A percentile compares a stretch with the other conserved stretches of the same genome.
Conservation (phyloP, 179 eudicot species). For the Camellia oleifera region DNA sequence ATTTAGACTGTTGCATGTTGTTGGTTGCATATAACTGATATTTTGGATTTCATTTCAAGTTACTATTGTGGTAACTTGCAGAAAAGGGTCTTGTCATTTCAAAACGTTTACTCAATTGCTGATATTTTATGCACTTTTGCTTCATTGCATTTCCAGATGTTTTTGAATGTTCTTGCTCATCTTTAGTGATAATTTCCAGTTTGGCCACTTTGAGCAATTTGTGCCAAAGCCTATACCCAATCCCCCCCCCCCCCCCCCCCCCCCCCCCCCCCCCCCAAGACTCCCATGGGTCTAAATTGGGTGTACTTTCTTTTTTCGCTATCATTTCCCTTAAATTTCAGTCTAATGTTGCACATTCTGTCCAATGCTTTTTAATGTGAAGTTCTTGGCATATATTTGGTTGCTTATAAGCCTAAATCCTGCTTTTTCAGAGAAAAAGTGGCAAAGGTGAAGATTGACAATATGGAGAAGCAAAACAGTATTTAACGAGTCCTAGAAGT, state of each 20-base stretch:
- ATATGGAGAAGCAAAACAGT: background rate
- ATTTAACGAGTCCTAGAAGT: background rate
- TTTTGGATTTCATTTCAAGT: background rate
- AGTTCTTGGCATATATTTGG: background rate
- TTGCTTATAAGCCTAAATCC: background rate
- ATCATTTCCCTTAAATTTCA: background rate
- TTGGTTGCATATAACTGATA: background rate
- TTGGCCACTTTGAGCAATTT: too few relatives aligned
- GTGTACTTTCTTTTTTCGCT: too few relatives aligned
- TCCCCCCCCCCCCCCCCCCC: too few relatives aligned
- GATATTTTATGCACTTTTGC: background rate
- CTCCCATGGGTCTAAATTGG: too few relatives aligned
- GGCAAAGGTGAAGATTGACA: conserved; percentile 56
- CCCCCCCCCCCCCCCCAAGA: too few relatives aligned
- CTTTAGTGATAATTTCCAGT: background rate
- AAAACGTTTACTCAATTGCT: background rate
- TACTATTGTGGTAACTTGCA: background rate
- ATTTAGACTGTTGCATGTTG: background rate
- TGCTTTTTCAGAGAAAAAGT: conserved; percentile 61
- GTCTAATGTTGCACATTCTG: background rate
- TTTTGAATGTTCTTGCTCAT: background rate
- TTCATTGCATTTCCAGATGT: background rate
- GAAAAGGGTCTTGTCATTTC: background rate
- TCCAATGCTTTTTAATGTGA: background rate
- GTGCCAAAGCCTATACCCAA: too few relatives aligned